These are phyloP conservation scores for Sonneratia caseolaris DNA, from an alignment of 345 rosid species.

Conservation along the genomic window DNA sequence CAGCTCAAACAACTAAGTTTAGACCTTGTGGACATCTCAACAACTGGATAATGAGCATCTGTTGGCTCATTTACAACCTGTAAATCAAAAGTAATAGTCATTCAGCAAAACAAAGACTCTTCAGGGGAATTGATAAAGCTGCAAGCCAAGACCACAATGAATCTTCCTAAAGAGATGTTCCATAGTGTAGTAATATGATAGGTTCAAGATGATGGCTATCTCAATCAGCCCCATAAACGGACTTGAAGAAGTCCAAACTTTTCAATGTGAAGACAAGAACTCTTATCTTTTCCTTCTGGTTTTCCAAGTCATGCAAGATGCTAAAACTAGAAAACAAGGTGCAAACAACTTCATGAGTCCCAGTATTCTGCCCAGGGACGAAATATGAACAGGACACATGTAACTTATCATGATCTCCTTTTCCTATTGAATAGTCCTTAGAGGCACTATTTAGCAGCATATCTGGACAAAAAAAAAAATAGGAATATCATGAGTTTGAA, in stretches of 20 bases:
- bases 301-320: too few species aligned
- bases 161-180: background rate
- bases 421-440: background rate
- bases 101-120: conserved; percentile 1
- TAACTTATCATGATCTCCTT: too few species aligned
- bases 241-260: background rate
- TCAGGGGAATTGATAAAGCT: background rate
- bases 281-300: background rate
- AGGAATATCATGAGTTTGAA: conserved; percentile 2
- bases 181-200: background rate
- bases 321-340: background rate
- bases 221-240: background rate
- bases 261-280: background rate
- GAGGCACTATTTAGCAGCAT: background rate
- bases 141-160: background rate
- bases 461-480: background rate
- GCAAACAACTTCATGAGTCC: background rate
- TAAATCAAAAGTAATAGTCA: background rate
- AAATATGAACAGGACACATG: background rate
- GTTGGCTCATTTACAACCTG: conserved; percentile 78
- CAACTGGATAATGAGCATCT: conserved; percentile 78
- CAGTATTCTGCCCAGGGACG: background rate
- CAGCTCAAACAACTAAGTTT: conserved; percentile 98
- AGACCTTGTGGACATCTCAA: conserved; percentile 94
- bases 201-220: background rate